Percentiles rank a stretch among this genome's conserved stretches.
Evolutionary conservation across 1,284 basidiomycete species (phyloP).

Genomic region (Apiotrichum gracile): DNA sequence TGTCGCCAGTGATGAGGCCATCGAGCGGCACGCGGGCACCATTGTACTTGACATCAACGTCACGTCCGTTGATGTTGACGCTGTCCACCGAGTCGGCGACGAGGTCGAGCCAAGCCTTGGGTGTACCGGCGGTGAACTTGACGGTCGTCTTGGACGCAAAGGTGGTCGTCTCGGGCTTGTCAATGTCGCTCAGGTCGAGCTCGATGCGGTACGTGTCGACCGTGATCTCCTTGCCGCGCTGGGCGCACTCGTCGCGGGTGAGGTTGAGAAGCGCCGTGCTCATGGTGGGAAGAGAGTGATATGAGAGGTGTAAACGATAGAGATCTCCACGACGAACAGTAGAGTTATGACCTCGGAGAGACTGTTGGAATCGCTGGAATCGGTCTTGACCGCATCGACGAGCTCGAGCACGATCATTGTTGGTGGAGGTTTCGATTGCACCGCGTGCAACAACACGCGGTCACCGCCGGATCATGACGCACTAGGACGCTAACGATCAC

Average conservation of each 20-base stretch:
- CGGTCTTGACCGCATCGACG: too few species aligned
- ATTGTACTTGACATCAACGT: not conserved
- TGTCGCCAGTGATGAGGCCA: not conserved
- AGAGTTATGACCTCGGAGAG: too few species aligned
- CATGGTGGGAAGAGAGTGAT: not conserved
- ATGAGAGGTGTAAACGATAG: too few species aligned
- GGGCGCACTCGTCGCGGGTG: conserved; percentile 8
- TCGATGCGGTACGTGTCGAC: conserved; percentile 5
- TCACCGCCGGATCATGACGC: too few species aligned
- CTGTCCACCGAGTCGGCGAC: conserved; percentile 3
- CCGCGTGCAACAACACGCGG: too few species aligned
- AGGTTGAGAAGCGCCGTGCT: not conserved
- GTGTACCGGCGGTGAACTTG: not conserved
- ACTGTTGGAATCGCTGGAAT: too few species aligned
- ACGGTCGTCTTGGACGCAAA: conserved; percentile 1
- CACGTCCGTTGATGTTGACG: conserved; percentile 1
- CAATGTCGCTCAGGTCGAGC: conserved; percentile 5
- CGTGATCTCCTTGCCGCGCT: not conserved
- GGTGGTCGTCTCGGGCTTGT: conserved; percentile 4
- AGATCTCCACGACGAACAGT: too few species aligned
- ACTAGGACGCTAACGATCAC: too few species aligned
- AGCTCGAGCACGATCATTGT: too few species aligned
- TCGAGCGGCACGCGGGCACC: conserved; percentile 6
- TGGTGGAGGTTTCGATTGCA: too few species aligned
- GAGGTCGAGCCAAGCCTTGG: conserved; percentile 8